A percentile compares a stretch with the other conserved stretches of the same genome.
Evolutionary conservation across 202 grass and related monocot species (phyloP).

Genomic region (Schoenoplectus tabernaemontani): DNA sequence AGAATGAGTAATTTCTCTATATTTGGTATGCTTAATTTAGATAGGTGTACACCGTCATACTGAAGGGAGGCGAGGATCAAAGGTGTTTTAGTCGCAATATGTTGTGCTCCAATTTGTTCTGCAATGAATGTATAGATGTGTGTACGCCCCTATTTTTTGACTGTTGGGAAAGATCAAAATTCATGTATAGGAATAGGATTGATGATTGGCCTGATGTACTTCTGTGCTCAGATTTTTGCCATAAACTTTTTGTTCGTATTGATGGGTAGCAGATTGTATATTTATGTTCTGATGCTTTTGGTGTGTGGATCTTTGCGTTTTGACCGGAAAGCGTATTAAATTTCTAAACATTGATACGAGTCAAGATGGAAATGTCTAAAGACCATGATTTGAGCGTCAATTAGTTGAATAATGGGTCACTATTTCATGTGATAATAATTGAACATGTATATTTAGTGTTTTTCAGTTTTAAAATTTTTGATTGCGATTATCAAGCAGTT

Average conservation of each 20-base stretch:
- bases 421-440: neutral
- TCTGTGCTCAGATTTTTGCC: constrained; percentile 4
- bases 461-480: neutral
- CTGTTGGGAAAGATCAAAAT: neutral
- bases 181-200: constrained; percentile 23
- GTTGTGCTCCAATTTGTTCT: neutral
- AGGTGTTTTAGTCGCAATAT: neutral
- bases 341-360: neutral
- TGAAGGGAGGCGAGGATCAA: constrained; percentile 1
- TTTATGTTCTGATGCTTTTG: neutral
- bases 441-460: neutral
- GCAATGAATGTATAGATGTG: constrained; percentile 14
- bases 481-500: neutral
- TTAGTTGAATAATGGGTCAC: neutral
- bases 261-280: neutral
- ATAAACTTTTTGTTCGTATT: neutral
- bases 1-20: constrained; percentile 13
- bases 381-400: neutral
- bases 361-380: neutral
- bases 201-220: neutral
- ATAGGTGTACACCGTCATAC: neutral
- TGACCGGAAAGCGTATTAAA: neutral
- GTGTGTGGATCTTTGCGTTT: neutral
- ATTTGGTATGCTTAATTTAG: constrained; percentile 14
- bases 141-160: constrained; percentile 5